These are phyloP conservation scores for Coniosporium apollinis DNA, from an alignment of 495 filamentous ascomycete genomes.

Conservation along the genomic window DNA sequence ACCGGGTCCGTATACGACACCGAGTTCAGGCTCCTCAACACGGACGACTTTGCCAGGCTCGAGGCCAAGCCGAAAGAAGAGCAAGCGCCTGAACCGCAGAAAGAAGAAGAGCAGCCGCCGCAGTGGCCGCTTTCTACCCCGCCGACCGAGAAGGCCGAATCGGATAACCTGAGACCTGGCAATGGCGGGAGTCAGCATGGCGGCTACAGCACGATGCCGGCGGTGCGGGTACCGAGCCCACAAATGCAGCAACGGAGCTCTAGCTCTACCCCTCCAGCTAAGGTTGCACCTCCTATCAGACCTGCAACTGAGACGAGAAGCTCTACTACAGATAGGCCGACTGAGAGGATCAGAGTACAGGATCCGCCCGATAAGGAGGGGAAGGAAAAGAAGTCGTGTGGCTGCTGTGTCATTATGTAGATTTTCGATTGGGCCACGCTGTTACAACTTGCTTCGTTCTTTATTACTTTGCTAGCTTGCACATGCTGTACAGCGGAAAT, in stretches of 20 bases:
- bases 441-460: too few species aligned
- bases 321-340: background rate
- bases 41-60: conserved; percentile 14
- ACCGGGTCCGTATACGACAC: conserved; percentile 67
- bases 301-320: conserved; percentile 1
- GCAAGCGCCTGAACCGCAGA: background rate
- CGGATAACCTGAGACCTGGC: conserved; percentile 10
- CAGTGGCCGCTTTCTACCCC: conserved; percentile 3
- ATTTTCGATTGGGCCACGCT: background rate
- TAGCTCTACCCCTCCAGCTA: too few species aligned
- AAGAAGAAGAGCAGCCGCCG: background rate
- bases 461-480: too few species aligned
- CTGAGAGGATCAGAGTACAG: conserved; percentile 15
- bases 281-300: conserved; percentile 8
- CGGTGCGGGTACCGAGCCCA: conserved; percentile 16
- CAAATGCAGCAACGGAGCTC: too few species aligned
- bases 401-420: conserved; percentile 25
- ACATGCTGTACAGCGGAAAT: too few species aligned
- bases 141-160: too few species aligned
- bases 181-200: conserved; percentile 23
- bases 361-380: conserved; percentile 17
- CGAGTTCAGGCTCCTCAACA: conserved; percentile 60
- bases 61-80: conserved; percentile 13
- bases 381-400: conserved; percentile 16
- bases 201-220: conserved; percentile 23